Conservation (phyloP, 257 asterid genomes). For the Cruciata laevipes region DNA sequence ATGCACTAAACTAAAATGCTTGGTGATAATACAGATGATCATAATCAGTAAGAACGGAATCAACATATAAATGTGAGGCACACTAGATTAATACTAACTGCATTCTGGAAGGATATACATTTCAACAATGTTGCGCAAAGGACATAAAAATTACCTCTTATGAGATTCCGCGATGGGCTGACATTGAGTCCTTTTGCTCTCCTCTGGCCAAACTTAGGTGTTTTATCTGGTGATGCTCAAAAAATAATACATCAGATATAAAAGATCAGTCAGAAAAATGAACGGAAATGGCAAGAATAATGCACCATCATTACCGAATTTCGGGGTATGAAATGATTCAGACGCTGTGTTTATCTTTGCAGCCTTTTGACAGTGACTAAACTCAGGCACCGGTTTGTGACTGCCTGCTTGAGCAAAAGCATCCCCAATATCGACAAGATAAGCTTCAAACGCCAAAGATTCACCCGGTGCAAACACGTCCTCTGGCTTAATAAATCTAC, state of each 20-base stretch:
- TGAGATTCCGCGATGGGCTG: slow-evolving; percentile 79
- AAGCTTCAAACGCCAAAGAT: slow-evolving; percentile 49
- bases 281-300: slow-evolving; percentile 15
- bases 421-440: slow-evolving; percentile 78
- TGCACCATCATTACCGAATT: slow-evolving; percentile 25
- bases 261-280: neutral
- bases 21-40: neutral
- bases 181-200: slow-evolving; percentile 32
- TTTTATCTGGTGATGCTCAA: slow-evolving; percentile 34
- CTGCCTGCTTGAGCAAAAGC: slow-evolving; percentile 34
- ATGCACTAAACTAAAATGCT: neutral
- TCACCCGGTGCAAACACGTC: slow-evolving; percentile 58
- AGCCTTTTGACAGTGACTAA: slow-evolving; percentile 25
- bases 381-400: slow-evolving; percentile 27
- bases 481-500: slow-evolving; percentile 65
- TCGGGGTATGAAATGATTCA: slow-evolving; percentile 26
- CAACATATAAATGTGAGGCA: neutral
- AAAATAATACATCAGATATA: neutral
- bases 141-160: slow-evolving; percentile 43
- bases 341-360: slow-evolving; percentile 24
- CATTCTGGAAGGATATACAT: neutral
- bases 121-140: neutral
- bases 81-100: neutral
- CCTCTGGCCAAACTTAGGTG: slow-evolving; percentile 34
- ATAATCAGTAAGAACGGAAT: neutral